Conservation (phyloP, 306 rosid genomes). For the Cyclanthera cordifolia region DNA sequence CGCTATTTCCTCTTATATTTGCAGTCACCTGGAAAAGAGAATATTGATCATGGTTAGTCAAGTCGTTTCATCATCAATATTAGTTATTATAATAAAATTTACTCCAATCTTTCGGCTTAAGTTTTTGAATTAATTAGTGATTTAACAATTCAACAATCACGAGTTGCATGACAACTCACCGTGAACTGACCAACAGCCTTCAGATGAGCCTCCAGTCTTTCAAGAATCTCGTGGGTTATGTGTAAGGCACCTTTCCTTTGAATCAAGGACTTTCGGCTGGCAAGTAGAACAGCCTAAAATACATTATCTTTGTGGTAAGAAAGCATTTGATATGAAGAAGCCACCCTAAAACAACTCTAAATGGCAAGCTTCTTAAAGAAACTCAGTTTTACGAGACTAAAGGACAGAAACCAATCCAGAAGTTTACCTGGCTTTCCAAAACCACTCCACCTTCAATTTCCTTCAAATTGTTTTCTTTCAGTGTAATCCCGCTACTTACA, state of each 20-base stretch:
- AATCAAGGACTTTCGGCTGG: conserved; percentile 67
- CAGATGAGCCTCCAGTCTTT: conserved; percentile 85
- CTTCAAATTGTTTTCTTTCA: conserved; percentile 78
- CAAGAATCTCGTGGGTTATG: conserved; percentile 84
- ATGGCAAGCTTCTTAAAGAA: background rate
- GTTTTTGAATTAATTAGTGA: no score
- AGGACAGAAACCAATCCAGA: background rate
- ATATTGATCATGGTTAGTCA: background rate
- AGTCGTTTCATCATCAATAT: no score
- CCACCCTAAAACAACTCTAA: no score
- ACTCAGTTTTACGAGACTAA: background rate
- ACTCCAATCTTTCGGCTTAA: no score
- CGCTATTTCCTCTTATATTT: conserved; percentile 91
- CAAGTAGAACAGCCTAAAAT: conserved; percentile 79
- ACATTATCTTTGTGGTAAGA: conserved; percentile 23
- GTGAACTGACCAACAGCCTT: conserved; percentile 72
- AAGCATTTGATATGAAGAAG: conserved; percentile 1
- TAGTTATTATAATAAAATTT: no score
- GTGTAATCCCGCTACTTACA: conserved; percentile 85
- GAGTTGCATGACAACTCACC: no score
- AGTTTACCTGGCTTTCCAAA: conserved; percentile 73
- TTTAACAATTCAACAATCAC: no score
- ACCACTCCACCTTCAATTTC: conserved; percentile 82
- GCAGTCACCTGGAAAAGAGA: conserved; percentile 53
- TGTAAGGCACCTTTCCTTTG: conserved; percentile 68